phyloP scores from a whole-genome alignment of 129 eudicot species.

The Tagetes patula region DNA sequence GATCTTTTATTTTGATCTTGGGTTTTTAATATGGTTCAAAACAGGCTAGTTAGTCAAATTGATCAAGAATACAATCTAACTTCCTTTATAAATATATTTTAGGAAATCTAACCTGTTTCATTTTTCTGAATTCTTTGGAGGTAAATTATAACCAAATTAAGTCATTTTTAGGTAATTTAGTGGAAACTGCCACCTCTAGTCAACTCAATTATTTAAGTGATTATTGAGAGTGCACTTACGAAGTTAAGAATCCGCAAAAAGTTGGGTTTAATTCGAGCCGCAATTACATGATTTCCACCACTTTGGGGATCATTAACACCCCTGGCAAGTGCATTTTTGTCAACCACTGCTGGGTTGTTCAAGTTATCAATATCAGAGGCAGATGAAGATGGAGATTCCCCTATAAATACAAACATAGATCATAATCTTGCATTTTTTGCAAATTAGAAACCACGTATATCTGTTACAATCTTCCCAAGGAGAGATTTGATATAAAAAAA shows the following conservation, averaged over 20 bases:
- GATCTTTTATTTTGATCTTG: background rate
- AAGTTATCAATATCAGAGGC: slow-evolving; percentile 97
- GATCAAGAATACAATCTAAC: slow-evolving; percentile 1
- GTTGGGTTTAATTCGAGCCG: slow-evolving; percentile 70
- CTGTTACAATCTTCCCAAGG: background rate
- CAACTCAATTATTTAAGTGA: background rate
- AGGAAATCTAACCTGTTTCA: slow-evolving; percentile 1
- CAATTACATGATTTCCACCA: slow-evolving; percentile 72
- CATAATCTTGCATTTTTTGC: background rate
- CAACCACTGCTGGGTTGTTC: slow-evolving; percentile 61
- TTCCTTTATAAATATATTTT: background rate
- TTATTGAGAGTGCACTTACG: slow-evolving; percentile 47
- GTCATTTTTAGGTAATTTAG: background rate
- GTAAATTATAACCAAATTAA: background rate
- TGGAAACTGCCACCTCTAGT: background rate
- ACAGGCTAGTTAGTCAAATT: background rate
- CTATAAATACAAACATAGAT: slow-evolving; percentile 31
- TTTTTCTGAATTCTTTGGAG: background rate
- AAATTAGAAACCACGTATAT: background rate
- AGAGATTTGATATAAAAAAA: background rate
- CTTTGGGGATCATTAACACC: slow-evolving; percentile 72
- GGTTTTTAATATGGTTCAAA: background rate
- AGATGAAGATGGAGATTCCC: slow-evolving; percentile 98
- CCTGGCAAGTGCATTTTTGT: slow-evolving; percentile 61
- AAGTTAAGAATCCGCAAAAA: slow-evolving; percentile 60